Base-by-base conservation (phyloP, 2,329 filamentous ascomycete species). In the Neonectria faginata region DNA sequence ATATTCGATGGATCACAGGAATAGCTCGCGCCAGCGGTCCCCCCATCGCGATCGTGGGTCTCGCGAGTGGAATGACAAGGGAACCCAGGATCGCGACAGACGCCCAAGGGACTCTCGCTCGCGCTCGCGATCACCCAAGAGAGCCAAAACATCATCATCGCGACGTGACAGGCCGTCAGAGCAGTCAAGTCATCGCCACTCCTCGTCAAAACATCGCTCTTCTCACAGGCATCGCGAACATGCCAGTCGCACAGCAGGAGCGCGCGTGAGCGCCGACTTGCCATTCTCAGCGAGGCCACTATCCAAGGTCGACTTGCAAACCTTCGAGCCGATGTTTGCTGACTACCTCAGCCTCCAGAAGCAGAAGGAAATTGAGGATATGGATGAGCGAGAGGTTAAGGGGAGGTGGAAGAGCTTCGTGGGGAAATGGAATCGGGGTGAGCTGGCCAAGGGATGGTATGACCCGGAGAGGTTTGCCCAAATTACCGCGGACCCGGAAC, bases 381-480 rank as follows among this genome's bases (percentile, higher is more conserved):
- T 98, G 70, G 86, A 89, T 60, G 90, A 93, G 67, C 85, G 87
- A n/a, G 94, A 97, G 76, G 80, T 89, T 1, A 91, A 86, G 68
- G 94, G 94, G 1, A 84, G 95, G 60, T 99, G 95, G 94, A 97
- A 97, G 85, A 95, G 93, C 76, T 99, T 98, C 74, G 78, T 95
- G 12, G 85, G 87, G 4, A 95, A 94, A 83, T 99, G 96, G 95
- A 99, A 99, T 81, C 88, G 89, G 73, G 91, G 90, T 75, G 92
- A 95, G 80, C 83, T 98, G 67, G 91, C 92, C 5, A 91, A 95
- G 78, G 93, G 93, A 51, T 99, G 95, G 95, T 99, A 98, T 79
- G 93, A 97, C 75, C 92, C 94, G 8, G 86, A 86, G 62, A 92
- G 89, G 68, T 88, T 92, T 66, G 70, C 73, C 39, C 75, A 77